Percentiles rank a stretch among this genome's conserved stretches.
Evolutionary conservation across 179 eudicot species (phyloP).

Genomic region (Kewa caespitosa): DNA sequence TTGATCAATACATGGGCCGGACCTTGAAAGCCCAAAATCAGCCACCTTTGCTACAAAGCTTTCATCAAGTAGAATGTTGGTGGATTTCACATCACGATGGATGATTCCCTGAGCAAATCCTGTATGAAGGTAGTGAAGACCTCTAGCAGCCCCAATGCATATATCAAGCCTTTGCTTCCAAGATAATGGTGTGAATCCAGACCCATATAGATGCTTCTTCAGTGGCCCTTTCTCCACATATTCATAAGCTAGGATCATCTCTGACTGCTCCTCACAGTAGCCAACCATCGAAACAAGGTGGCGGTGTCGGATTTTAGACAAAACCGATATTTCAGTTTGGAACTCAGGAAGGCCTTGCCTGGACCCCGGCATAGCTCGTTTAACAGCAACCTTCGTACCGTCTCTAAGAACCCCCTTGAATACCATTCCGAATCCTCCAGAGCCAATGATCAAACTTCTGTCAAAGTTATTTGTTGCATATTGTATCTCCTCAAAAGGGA

Average conservation of each 20-base stretch:
- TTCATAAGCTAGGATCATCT: slow-evolving; percentile 85
- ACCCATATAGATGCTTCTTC: slow-evolving; percentile 64
- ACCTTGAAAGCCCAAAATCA: slow-evolving; percentile 79
- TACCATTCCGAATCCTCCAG: slow-evolving; percentile 89
- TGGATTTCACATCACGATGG: slow-evolving; percentile 80
- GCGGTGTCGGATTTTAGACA: slow-evolving; percentile 72
- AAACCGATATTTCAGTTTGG: slow-evolving; percentile 66
- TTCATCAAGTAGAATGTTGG: slow-evolving; percentile 78
- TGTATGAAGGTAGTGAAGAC: slow-evolving; percentile 84
- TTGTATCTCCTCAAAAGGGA: slow-evolving; percentile 70
- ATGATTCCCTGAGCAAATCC: slow-evolving; percentile 85
- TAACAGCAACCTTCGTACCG: slow-evolving; percentile 63
- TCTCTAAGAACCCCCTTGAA: slow-evolving; percentile 66
- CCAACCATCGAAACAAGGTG: slow-evolving; percentile 86
- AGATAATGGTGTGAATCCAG: slow-evolving; percentile 44
- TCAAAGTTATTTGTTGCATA: slow-evolving; percentile 66
- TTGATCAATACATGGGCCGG: slow-evolving; percentile 74
- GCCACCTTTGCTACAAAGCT: slow-evolving; percentile 75
- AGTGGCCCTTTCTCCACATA: slow-evolving; percentile 75
- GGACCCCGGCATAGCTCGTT: slow-evolving; percentile 77
- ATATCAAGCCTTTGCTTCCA: slow-evolving; percentile 89
- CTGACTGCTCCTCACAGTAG: slow-evolving; percentile 79
- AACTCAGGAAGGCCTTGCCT: slow-evolving; percentile 87
- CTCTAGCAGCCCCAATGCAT: slow-evolving; percentile 86
- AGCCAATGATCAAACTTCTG: slow-evolving; percentile 54